phyloP scores from a whole-genome alignment of 1,139 yeast genomes.

The Saccharomyces hybrid region DNA sequence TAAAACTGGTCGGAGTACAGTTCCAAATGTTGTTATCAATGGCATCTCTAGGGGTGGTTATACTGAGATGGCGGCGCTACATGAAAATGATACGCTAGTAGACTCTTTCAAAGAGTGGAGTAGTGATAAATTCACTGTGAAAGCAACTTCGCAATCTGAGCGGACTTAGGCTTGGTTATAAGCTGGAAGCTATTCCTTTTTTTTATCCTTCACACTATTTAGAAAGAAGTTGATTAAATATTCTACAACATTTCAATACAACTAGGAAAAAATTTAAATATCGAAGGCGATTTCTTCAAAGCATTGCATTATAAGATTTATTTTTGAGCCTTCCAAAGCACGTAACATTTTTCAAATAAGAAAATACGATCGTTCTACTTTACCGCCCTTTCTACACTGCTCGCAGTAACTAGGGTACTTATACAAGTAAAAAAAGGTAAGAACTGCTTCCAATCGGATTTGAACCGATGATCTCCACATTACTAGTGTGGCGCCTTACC shows the following conservation, averaged over 20 bases:
- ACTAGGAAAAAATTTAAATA: neutral
- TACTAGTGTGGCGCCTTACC: slow-evolving; percentile 13
- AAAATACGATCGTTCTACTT: too few species aligned
- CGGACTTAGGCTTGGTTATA: neutral
- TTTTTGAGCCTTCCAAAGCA: too few species aligned
- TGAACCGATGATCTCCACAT: slow-evolving; percentile 17
- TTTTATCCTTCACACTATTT: neutral
- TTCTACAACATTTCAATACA: neutral
- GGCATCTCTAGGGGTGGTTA: slow-evolving; percentile 61
- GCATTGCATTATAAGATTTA: too few species aligned
- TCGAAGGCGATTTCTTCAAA: neutral
- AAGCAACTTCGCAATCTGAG: neutral
- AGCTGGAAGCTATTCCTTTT: neutral
- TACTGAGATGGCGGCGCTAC: slow-evolving; percentile 64
- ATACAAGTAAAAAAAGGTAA: slow-evolving; percentile 2
- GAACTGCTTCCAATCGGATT: slow-evolving; percentile 32
- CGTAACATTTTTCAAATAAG: too few species aligned
- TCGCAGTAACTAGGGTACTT: neutral
- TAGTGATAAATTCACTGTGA: neutral
- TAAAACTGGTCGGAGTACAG: slow-evolving; percentile 53
- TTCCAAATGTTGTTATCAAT: slow-evolving; percentile 60
- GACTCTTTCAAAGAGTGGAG: slow-evolving; percentile 11
- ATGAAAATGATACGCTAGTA: slow-evolving; percentile 28
- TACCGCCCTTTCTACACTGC: too few species aligned
- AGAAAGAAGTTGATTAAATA: neutral